Evolutionary conservation across 2,329 filamentous ascomycete species (phyloP).

Genomic region (Fusarium sp.): DNA sequence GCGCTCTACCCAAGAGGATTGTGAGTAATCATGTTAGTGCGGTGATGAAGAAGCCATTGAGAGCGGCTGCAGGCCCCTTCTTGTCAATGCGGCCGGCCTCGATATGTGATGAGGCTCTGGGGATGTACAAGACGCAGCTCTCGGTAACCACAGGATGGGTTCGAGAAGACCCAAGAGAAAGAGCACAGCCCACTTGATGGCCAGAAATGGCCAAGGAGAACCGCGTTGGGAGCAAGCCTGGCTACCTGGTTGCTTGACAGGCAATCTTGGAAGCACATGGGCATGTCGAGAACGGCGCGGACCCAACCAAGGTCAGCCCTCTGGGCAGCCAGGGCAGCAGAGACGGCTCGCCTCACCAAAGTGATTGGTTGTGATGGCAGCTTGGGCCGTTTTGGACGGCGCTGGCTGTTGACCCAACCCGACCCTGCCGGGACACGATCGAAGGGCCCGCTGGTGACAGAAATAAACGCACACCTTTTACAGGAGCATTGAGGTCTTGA

Average conservation of each 20-base stretch:
- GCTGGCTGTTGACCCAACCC: constrained; percentile 41
- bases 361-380: constrained; percentile 41
- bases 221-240: constrained; percentile 33
- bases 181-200: constrained; percentile 35
- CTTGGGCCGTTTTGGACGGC: constrained; percentile 44
- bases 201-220: constrained; percentile 37
- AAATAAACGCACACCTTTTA: constrained; percentile 22
- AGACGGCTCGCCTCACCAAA: constrained; percentile 40
- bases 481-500: constrained; percentile 4
- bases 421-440: constrained; percentile 40
- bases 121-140: constrained; percentile 30
- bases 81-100: constrained; percentile 29
- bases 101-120: constrained; percentile 41
- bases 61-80: constrained; percentile 25
- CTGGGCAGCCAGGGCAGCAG: constrained; percentile 30
- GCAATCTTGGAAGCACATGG: constrained; percentile 35
- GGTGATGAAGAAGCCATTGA: constrained; percentile 37
- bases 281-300: constrained; percentile 26
- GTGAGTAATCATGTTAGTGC: constrained; percentile 35
- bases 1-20: constrained; percentile 31
- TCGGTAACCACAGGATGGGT: constrained; percentile 33
- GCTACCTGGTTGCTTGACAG: constrained; percentile 35
- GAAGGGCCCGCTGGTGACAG: constrained; percentile 28
- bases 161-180: constrained; percentile 37
- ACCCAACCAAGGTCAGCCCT: constrained; percentile 33